These are phyloP conservation scores for Evernia prunastri DNA, from an alignment of 495 filamentous ascomycete genomes.

Conservation along the genomic window DNA sequence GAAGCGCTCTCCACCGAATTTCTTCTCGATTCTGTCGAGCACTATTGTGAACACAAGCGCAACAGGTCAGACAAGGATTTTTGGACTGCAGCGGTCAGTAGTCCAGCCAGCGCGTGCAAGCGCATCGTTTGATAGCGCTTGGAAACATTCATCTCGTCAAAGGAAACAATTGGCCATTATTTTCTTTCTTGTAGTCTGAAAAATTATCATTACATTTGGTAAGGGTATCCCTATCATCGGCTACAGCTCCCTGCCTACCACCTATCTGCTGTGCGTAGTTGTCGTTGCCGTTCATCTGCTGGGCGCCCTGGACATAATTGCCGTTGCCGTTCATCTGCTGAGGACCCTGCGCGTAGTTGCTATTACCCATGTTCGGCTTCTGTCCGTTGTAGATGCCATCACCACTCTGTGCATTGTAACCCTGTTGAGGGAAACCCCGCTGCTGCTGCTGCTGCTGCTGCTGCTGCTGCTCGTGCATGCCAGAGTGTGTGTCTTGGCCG, in stretches of 20 bases:
- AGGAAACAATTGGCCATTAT: no score
- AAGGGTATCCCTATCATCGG: not conserved
- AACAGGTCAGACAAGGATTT: not conserved
- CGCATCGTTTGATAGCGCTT: not conserved
- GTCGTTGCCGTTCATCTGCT: not conserved
- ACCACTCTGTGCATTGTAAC: not conserved
- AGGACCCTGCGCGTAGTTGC: not conserved
- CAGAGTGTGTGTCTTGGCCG: not conserved
- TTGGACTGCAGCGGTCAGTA: not conserved
- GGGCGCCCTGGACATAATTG: not conserved
- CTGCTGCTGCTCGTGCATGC: not conserved
- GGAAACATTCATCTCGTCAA: not conserved
- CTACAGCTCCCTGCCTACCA: not conserved
- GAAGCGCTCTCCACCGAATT: not conserved
- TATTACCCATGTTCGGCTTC: not conserved
- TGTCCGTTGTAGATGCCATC: not conserved
- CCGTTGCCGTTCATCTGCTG: not conserved
- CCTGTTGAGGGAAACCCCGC: not conserved
- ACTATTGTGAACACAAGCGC: conserved; percentile 2
- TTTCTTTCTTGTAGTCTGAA: not conserved
- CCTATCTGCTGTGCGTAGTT: not conserved
- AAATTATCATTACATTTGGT: conserved; percentile 4
- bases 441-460: not conserved
- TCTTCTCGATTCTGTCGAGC: conserved; percentile 12
- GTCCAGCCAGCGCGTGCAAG: not conserved